Base-by-base conservation (phyloP, 2,329 filamentous ascomycete genomes). In the Alternaria ventricosa region DNA sequence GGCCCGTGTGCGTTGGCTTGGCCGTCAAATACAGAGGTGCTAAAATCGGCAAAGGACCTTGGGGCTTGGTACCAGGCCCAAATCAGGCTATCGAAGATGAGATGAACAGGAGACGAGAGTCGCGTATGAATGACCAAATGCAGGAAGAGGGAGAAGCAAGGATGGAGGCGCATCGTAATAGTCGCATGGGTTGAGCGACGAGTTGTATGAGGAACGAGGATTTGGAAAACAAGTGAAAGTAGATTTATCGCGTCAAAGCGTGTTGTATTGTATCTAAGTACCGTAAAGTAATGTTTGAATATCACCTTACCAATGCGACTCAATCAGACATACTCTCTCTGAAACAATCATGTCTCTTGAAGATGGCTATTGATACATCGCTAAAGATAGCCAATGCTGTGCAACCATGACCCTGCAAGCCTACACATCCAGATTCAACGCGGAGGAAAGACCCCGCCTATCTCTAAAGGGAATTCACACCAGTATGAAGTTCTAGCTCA, bases 1-100 rank as follows among this genome's bases (percentile, higher is more conserved):
- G 72, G 5, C 72, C 71, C 8, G 59, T 73, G 13, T 66, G 56
- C 44, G 72, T 74, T n/a, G 70, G 72, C 1, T 8, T 74, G 12
- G 33, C 69, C 18, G 61, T 72, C 25, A 75, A 75, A 50, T 67
- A 64, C 47, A 71, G 70, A 53, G 68, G 63, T 5, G 56, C 67
- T 7, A 30, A 33, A 2, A 72, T 74, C 43, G 68, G 64, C 13
- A 61, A 72, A 12, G 69, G 73, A 4, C 47, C 60, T 12, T 66
- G 66, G 64, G 63, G 63, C 8, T 33, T 70, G 9, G 66, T 57
- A 3, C 58, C 54, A 30, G 61, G 59, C 7, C 64, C 59, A 7
- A 66, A 64, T 11, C 55, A 61, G 15, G 46, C 53, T 7, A 57
- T 57, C 18, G 53, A 58, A 25, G 36, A 46, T 28, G 60, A 33